phyloP scores from a whole-genome alignment of 495 filamentous ascomycete species.

The Usnea hakonensis region DNA sequence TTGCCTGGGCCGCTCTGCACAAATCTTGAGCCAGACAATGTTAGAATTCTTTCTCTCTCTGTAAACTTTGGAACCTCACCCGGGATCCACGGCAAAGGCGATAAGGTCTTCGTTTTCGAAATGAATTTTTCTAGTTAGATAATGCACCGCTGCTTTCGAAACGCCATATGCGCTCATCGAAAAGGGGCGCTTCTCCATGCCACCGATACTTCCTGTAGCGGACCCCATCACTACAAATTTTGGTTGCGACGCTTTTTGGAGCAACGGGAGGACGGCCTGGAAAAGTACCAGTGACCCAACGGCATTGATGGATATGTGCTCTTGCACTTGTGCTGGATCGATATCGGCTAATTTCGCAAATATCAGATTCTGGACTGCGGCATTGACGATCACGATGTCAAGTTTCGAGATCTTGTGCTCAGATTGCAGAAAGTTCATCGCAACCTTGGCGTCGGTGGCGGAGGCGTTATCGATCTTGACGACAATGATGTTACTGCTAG shows the following conservation, averaged over 20 bases:
- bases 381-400: conserved; percentile 46
- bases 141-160: conserved; percentile 36
- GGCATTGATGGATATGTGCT: conserved; percentile 37
- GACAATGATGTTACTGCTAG: conserved; percentile 31
- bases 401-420: conserved; percentile 31
- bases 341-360: conserved; percentile 19
- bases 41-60: conserved; percentile 30
- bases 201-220: conserved; percentile 2
- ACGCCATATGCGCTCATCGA: conserved; percentile 35
- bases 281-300: conserved; percentile 33
- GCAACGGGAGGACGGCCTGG: conserved; percentile 31
- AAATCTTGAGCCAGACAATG: too few species aligned
- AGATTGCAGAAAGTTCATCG: conserved; percentile 15
- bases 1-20: background rate
- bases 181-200: conserved; percentile 21
- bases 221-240: conserved; percentile 32
- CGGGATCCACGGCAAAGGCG: background rate
- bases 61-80: conserved; percentile 14
- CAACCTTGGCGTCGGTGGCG: conserved; percentile 21
- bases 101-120: conserved; percentile 34
- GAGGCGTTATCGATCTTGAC: conserved; percentile 37
- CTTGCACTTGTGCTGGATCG: conserved; percentile 24
- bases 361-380: conserved; percentile 27
- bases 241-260: conserved; percentile 29
- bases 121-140: conserved; percentile 30